A percentile compares a stretch with the other conserved stretches of the same genome.
phyloP scores from a whole-genome alignment of 441 rosid species.

The Eutrema salsugineum region DNA sequence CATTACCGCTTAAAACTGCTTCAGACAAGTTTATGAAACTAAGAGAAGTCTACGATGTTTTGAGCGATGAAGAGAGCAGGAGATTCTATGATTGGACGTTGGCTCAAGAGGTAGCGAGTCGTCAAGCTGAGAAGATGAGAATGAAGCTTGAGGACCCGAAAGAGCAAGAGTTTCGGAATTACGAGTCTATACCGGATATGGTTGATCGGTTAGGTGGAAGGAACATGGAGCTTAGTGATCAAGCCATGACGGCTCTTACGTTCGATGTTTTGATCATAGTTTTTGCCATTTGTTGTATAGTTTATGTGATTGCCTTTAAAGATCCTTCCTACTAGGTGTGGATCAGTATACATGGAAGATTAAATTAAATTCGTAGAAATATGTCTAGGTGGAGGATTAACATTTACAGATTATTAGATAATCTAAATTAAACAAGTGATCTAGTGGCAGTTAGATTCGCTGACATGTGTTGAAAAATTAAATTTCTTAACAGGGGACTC shows the following conservation, averaged over 20 bases:
- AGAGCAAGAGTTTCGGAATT: constrained; percentile 45
- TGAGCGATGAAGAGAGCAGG: constrained; percentile 65
- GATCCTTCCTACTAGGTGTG: constrained; percentile 47
- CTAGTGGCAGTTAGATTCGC: background rate
- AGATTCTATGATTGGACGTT: constrained; percentile 86
- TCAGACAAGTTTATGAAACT: constrained; percentile 82
- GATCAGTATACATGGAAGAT: background rate
- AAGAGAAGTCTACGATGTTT: constrained; percentile 56
- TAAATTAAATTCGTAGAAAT: background rate
- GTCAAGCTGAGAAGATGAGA: constrained; percentile 74
- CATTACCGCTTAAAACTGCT: constrained; percentile 80
- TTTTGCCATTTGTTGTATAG: constrained; percentile 58
- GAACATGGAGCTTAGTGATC: constrained; percentile 75
- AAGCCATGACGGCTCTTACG: constrained; percentile 79
- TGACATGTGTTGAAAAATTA: background rate
- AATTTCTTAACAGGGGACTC: no score
- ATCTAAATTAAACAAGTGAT: background rate
- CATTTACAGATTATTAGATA: background rate
- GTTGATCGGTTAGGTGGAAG: constrained; percentile 84
- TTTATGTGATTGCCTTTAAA: constrained; percentile 58
- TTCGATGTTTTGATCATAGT: constrained; percentile 52
- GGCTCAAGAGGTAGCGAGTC: constrained; percentile 81
- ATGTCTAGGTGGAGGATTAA: background rate
- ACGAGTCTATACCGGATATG: constrained; percentile 61
- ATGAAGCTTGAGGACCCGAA: constrained; percentile 72